Conservation (phyloP, 2,329 filamentous ascomycete species). For the Microcyclosporella mali region DNA sequence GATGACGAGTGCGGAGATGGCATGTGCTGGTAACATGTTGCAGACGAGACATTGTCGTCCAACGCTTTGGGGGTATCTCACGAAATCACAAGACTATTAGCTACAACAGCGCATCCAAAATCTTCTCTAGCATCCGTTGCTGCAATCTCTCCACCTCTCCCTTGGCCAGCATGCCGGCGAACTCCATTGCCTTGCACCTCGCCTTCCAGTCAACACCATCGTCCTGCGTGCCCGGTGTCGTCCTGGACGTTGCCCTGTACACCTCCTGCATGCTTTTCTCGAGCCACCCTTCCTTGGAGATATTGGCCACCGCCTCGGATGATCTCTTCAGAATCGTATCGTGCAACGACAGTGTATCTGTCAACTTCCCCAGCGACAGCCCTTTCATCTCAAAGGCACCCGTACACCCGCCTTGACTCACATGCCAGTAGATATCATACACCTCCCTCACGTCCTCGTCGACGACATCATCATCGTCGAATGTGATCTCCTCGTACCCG, state of each 20-base stretch:
- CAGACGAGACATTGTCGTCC: no score
- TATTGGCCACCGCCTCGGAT: slow-evolving; percentile 11
- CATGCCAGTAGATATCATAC: slow-evolving; percentile 41
- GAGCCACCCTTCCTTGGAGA: slow-evolving; percentile 16
- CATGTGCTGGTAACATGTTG: no score
- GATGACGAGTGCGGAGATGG: no score
- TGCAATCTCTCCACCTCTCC: slow-evolving; percentile 30
- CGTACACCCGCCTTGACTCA: slow-evolving; percentile 36
- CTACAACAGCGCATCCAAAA: slow-evolving; percentile 22
- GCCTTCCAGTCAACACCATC: slow-evolving; percentile 29
- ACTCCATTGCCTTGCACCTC: slow-evolving; percentile 27
- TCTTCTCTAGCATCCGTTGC: slow-evolving; percentile 25
- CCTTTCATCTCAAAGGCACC: slow-evolving; percentile 42
- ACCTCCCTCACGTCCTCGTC: slow-evolving; percentile 36
- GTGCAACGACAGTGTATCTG: slow-evolving; percentile 13
- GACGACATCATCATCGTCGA: slow-evolving; percentile 30
- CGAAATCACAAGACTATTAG: background rate
- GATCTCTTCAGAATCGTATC: slow-evolving; percentile 20
- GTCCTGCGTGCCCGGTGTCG: slow-evolving; percentile 7
- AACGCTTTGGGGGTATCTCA: background rate
- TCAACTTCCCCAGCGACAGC: slow-evolving; percentile 20
- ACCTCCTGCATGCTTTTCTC: slow-evolving; percentile 19
- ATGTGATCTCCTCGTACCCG: slow-evolving; percentile 30
- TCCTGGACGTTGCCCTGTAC: slow-evolving; percentile 9
- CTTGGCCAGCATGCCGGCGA: slow-evolving; percentile 26